Evolutionary conservation across 2,329 filamentous ascomycete species (phyloP).

Genomic region (Bipolaris zeicola): DNA sequence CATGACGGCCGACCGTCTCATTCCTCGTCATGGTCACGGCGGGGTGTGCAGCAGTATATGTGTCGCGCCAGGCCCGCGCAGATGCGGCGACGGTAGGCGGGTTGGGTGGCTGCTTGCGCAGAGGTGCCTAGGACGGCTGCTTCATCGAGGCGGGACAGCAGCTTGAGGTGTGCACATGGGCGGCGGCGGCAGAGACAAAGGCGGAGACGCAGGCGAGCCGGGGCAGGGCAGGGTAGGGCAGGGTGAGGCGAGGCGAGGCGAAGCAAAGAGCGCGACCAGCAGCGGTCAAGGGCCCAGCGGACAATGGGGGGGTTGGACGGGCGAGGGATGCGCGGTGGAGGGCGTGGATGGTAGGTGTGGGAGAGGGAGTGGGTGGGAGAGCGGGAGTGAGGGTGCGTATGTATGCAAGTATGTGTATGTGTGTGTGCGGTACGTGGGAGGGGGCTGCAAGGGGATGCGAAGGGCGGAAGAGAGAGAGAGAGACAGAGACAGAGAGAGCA

Average conservation of each 20-base stretch:
- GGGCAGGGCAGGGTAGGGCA: background rate
- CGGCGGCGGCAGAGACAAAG: conserved; percentile 9
- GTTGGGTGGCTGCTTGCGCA: conserved; percentile 39
- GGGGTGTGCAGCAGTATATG: conserved; percentile 16
- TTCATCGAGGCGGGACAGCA: conserved; percentile 44
- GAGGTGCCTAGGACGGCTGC: conserved; percentile 45
- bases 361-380: background rate
- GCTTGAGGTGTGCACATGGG: conserved; percentile 31
- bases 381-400: background rate
- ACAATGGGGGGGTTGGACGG: background rate
- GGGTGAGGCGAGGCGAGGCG: background rate
- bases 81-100: conserved; percentile 20
- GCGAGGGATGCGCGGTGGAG: background rate
- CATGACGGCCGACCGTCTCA: conserved; percentile 68
- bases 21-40: conserved; percentile 65
- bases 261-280: conserved; percentile 3
- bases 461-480: background rate
- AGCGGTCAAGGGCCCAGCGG: background rate
- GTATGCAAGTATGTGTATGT: background rate
- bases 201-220: background rate
- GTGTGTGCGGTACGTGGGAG: background rate
- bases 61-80: conserved; percentile 26
- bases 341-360: background rate
- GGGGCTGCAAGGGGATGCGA: background rate
- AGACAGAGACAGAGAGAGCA: too few relatives aligned